Conservation (phyloP, 2,329 filamentous ascomycete species). For the Claviceps sorghi region DNA sequence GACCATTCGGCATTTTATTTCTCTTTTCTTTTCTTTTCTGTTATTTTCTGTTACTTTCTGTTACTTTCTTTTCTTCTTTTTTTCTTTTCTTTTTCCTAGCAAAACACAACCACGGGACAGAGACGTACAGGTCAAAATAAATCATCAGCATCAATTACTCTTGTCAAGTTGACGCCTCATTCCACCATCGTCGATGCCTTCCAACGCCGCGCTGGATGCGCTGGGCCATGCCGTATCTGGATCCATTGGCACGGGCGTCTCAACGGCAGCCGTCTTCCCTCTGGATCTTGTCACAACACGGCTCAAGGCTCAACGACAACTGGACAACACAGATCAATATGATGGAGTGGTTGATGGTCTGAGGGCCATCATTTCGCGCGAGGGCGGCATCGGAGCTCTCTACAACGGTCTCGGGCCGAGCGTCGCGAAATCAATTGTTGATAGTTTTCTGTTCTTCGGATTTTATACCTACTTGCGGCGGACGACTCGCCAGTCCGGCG, state of each 20-base stretch:
- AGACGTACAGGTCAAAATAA: not conserved
- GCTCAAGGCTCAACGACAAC: constrained; percentile 60
- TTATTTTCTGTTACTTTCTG: too few relatives aligned
- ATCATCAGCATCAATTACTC: not conserved
- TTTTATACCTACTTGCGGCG: constrained; percentile 48
- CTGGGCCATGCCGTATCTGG: constrained; percentile 73
- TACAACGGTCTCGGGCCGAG: constrained; percentile 53
- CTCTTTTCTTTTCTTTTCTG: too few relatives aligned
- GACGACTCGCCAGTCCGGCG: constrained; percentile 33
- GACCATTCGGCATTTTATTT: too few relatives aligned
- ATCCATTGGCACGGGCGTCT: constrained; percentile 61
- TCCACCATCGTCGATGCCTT: constrained; percentile 14
- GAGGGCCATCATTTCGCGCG: constrained; percentile 51
- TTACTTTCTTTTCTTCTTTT: too few relatives aligned
- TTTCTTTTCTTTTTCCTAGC: not conserved
- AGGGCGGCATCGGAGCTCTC: constrained; percentile 57
- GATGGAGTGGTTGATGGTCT: constrained; percentile 53
- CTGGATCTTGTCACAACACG: constrained; percentile 70
- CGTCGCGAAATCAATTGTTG: constrained; percentile 51
- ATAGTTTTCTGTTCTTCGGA: constrained; percentile 78
- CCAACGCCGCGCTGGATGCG: constrained; percentile 43
- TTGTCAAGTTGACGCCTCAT: not conserved
- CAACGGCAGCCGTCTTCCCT: constrained; percentile 67
- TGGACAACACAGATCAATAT: constrained; percentile 39
- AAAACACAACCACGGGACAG: not conserved